Percentiles rank a stretch among this genome's conserved stretches.
Evolutionary conservation across 306 rosid genomes (phyloP).

Genomic region (Quercus bicolor): DNA sequence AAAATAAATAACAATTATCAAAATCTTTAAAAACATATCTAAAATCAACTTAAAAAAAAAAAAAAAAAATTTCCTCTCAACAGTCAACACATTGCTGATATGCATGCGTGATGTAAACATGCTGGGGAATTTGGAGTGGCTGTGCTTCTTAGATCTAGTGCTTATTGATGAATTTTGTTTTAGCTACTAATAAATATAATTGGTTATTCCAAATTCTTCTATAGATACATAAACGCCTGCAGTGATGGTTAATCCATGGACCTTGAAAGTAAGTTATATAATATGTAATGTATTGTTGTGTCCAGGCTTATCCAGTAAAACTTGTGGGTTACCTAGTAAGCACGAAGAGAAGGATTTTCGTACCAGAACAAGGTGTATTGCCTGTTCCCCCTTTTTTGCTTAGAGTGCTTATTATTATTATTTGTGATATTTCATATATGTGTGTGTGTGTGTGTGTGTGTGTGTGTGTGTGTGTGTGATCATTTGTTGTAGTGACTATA

Average conservation of each 20-base stretch:
- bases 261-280: constrained; percentile 9
- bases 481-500: background rate
- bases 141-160: background rate
- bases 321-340: constrained; percentile 39
- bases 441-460: too few relatives aligned
- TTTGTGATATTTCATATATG: background rate
- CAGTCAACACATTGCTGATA: too few relatives aligned
- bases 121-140: too few relatives aligned
- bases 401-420: constrained; percentile 10
- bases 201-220: background rate
- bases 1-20: too few relatives aligned
- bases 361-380: constrained; percentile 58
- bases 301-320: constrained; percentile 69
- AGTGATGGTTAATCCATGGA: background rate
- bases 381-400: constrained; percentile 16
- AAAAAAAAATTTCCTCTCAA: too few relatives aligned
- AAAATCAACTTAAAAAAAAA: too few relatives aligned
- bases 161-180: background rate
- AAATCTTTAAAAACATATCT: too few relatives aligned
- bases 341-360: constrained; percentile 43
- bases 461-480: background rate
- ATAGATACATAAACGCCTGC: background rate
- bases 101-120: too few relatives aligned
- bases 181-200: background rate
- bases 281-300: constrained; percentile 14